Base-by-base conservation (phyloP, 257 asterid genomes). In the Scutellaria barbata region DNA sequence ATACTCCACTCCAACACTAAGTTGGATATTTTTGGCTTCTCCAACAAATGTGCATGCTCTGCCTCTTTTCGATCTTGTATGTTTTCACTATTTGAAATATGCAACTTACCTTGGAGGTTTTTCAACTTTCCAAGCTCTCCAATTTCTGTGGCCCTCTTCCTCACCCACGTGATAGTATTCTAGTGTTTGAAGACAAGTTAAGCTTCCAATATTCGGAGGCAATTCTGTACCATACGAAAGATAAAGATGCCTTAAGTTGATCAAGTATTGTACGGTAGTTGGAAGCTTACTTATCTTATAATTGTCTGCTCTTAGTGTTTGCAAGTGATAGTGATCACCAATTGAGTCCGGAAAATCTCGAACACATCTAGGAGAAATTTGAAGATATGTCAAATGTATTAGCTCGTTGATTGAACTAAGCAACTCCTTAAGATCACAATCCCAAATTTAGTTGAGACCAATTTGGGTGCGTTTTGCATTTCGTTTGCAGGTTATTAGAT, bases 181-280 rank as follows among this genome's bases (percentile, higher is more conserved):
- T 43, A 73, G 43, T 0, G 74, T 76, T 59, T 69, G 84, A 45
- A 76, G 77, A 59, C 20, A 45, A 50, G 63, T 30, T 17, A 79
- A 74, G 1, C 10, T 46, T 20, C 81, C 75, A 0, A 77, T 45
- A 14, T 39, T 5, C 12, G 53, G 66, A 37, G 79, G 77, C 70
- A 74, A 56, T 7, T 5, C 10, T 3, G 5, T 10, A 10, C 3
- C 0, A 18, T 10, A 5, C 10, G 0, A 13, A 12, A 43, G 52
- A 14, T 60, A 59, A 6, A 82, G 79, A 76, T 74, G 81, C 41
- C 62, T 55, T 10, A 55, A 55, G 40, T 18, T 55, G 10, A 55
- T 4, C 40, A 55, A 55, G 40, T 55, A 18, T 1, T 45, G 0
- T 7, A 53, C 7, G 1, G 25, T 17, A 53, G 0, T 18, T 18